A percentile compares a stretch with the other conserved stretches of the same genome.
These are phyloP conservation scores for Leishmania lainsoni DNA, from an alignment of 208 protist species.

Conservation along the genomic window DNA sequence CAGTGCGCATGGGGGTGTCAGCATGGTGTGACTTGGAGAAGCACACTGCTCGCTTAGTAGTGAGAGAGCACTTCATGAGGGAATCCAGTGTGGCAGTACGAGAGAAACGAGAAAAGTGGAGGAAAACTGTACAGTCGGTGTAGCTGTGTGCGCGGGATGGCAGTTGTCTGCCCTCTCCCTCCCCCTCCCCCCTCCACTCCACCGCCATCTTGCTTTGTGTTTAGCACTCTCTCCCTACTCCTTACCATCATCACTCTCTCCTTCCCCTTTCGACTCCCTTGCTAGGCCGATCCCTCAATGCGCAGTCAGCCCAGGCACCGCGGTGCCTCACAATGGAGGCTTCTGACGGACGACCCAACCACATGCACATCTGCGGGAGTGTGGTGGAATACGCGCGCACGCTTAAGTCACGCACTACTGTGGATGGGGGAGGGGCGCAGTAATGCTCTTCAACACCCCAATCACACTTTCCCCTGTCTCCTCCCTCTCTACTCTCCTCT, in stretches of 20 bases:
- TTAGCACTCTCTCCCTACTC: background rate
- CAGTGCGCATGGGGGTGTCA: slow-evolving; percentile 3
- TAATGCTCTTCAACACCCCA: no score
- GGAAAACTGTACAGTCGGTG: background rate
- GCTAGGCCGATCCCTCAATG: background rate
- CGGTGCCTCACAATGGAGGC: background rate
- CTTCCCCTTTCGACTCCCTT: background rate
- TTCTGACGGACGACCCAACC: background rate
- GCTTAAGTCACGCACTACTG: background rate
- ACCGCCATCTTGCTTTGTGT: background rate
- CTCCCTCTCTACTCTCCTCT: no score
- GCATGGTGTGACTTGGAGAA: background rate
- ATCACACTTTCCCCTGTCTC: background rate
- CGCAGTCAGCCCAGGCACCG: background rate
- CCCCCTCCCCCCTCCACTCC: no score
- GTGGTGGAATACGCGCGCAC: background rate
- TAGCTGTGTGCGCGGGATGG: background rate
- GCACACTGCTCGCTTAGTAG: background rate
- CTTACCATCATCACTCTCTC: background rate
- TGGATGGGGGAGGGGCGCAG: background rate
- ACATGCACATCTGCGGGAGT: background rate
- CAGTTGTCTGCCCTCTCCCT: background rate
- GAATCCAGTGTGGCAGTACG: background rate
- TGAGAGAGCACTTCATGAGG: background rate
- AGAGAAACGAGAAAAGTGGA: background rate